Conservation (phyloP, 2,329 filamentous ascomycete genomes). For the Diaporthe ampelina region DNA sequence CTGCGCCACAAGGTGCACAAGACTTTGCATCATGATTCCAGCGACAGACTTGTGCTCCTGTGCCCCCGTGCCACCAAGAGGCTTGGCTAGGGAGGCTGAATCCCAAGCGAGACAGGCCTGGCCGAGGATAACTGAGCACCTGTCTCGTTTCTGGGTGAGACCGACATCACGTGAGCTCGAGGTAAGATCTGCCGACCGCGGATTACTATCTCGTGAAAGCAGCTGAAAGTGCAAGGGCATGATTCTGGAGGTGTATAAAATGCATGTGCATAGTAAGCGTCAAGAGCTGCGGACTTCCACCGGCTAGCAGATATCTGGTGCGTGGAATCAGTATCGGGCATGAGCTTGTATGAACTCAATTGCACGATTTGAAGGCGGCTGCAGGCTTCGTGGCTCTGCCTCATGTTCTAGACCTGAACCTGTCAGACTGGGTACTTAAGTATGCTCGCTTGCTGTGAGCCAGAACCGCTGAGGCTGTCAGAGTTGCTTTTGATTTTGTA, state of each 20-base stretch:
- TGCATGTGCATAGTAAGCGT: not conserved
- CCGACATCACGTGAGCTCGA: conserved; percentile 19
- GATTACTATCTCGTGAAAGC: not conserved
- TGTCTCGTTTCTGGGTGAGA: conserved; percentile 2
- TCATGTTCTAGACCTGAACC: not conserved
- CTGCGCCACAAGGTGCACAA: not conserved
- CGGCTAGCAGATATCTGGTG: not conserved
- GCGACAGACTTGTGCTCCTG: not conserved
- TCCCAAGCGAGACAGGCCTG: conserved; percentile 8
- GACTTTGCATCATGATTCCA: not conserved
- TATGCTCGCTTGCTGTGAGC: not conserved
- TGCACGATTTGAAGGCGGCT: too few relatives aligned
- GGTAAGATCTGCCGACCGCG: conserved; percentile 1
- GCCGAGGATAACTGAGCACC: not conserved
- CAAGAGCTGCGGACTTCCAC: not conserved
- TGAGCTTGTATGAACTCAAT: not conserved
- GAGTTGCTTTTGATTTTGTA: not conserved
- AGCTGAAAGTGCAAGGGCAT: not conserved
- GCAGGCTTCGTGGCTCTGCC: not conserved
- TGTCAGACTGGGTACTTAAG: not conserved
- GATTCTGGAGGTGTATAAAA: too few relatives aligned
- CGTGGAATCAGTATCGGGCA: not conserved
- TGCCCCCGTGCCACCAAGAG: not conserved
- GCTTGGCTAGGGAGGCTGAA: conserved; percentile 26
- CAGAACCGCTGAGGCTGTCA: not conserved